A percentile compares a stretch with the other conserved stretches of the same genome.
Evolutionary conservation across 352 stramenopile genomes (phyloP).

Genomic region (Globisporangium barbulae): DNA sequence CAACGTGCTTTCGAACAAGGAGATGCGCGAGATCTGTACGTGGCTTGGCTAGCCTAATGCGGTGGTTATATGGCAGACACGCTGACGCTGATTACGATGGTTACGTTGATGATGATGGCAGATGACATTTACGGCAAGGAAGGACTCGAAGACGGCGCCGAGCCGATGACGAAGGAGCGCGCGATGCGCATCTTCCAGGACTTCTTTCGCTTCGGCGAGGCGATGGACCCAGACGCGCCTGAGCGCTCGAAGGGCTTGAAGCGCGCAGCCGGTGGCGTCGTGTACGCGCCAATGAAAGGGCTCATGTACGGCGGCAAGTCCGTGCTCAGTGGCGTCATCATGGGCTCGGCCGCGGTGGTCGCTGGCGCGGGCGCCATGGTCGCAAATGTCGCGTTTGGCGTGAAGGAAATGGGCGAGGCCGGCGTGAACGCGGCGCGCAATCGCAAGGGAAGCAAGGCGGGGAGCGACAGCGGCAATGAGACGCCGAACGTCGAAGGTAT

Average conservation of each 20-base stretch:
- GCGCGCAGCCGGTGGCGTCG: slow-evolving; percentile 66
- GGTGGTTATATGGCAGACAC: too few relatives aligned
- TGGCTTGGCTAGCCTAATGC: not conserved
- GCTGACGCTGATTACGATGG: not conserved
- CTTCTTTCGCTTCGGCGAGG: slow-evolving; percentile 82
- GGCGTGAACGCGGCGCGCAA: slow-evolving; percentile 73
- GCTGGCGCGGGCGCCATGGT: slow-evolving; percentile 77
- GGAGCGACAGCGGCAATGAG: slow-evolving; percentile 30
- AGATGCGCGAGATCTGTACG: slow-evolving; percentile 89
- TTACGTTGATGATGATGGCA: slow-evolving; percentile 20
- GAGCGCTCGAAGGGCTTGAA: slow-evolving; percentile 76
- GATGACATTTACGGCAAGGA: slow-evolving; percentile 93
- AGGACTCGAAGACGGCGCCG: slow-evolving; percentile 79
- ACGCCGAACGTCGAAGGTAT: slow-evolving; percentile 17
- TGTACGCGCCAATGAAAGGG: slow-evolving; percentile 82
- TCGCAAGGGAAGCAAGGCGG: slow-evolving; percentile 51
- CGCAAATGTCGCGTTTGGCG: slow-evolving; percentile 72
- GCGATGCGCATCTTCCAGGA: slow-evolving; percentile 85
- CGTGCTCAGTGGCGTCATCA: slow-evolving; percentile 79
- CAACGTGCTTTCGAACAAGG: slow-evolving; percentile 90
- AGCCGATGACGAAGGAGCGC: slow-evolving; percentile 83
- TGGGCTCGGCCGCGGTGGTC: slow-evolving; percentile 77
- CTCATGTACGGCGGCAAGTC: slow-evolving; percentile 82
- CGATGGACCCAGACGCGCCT: slow-evolving; percentile 81
- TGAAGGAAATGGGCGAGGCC: slow-evolving; percentile 87